Percentiles rank a stretch among this genome's conserved stretches.
Evolutionary conservation across 768 basidiomycete genomes (phyloP).

Genomic region (Hericium alpestre): DNA sequence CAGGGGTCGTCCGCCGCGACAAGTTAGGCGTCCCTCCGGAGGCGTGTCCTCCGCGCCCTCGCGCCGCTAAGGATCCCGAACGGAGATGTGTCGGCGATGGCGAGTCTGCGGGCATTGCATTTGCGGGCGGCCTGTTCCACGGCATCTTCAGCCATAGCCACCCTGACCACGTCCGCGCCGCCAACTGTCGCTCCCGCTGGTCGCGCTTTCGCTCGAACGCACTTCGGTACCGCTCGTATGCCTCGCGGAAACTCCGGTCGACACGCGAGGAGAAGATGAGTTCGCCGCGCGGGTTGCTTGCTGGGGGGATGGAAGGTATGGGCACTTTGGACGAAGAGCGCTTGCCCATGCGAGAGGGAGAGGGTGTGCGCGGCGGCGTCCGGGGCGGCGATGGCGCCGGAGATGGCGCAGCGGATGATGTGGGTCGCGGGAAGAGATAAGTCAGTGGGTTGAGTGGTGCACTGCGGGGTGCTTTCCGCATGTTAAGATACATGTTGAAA

Average conservation of each 20-base stretch:
- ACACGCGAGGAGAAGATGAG: slow-evolving; percentile 92
- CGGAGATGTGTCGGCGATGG: neutral
- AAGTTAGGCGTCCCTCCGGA: neutral
- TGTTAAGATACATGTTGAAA: slow-evolving; percentile 96
- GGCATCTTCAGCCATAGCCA: slow-evolving; percentile 16
- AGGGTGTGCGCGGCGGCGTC: slow-evolving; percentile 29
- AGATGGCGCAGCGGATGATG: slow-evolving; percentile 16
- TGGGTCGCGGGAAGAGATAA: slow-evolving; percentile 46
- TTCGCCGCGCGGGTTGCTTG: slow-evolving; percentile 87
- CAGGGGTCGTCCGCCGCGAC: neutral
- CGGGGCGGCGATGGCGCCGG: slow-evolving; percentile 19
- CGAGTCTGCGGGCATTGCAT: neutral
- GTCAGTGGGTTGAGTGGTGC: slow-evolving; percentile 45
- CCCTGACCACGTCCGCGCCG: slow-evolving; percentile 22
- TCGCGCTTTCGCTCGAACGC: slow-evolving; percentile 75
- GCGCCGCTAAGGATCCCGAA: neutral
- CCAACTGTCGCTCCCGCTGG: slow-evolving; percentile 39
- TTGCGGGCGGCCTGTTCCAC: neutral
- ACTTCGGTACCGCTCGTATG: slow-evolving; percentile 84
- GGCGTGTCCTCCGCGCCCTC: neutral
- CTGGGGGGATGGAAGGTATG: slow-evolving; percentile 79
- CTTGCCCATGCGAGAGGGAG: slow-evolving; percentile 20
- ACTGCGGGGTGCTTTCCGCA: slow-evolving; percentile 66
- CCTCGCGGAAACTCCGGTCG: slow-evolving; percentile 70
- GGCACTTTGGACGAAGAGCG: slow-evolving; percentile 35